phyloP scores from a whole-genome alignment of 805 yeast species.

The Myxozyma udenii region DNA sequence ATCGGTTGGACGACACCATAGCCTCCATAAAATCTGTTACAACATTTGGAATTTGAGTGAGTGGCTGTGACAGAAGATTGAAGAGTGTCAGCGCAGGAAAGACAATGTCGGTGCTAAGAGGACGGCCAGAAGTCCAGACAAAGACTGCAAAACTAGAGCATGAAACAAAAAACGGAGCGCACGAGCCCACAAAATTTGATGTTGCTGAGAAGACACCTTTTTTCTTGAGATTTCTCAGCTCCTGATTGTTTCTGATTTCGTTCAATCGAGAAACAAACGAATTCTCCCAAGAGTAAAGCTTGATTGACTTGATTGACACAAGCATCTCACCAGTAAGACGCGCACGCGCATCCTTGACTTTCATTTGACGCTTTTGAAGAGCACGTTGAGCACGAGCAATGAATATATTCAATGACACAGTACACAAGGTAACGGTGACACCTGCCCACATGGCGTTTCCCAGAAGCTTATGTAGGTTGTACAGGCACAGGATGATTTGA shows the following conservation, averaged over 20 bases:
- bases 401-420: conserved; percentile 75
- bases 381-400: conserved; percentile 64
- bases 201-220: conserved; percentile 72
- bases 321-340: conserved; percentile 82
- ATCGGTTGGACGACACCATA: conserved; percentile 53
- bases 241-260: conserved; percentile 78
- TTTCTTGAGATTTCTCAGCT: conserved; percentile 69
- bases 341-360: conserved; percentile 87
- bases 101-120: conserved; percentile 84
- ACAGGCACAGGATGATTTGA: conserved; percentile 74
- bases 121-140: conserved; percentile 55
- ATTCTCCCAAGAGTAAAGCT: conserved; percentile 90
- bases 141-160: conserved; percentile 85
- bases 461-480: conserved; percentile 66
- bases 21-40: conserved; percentile 84
- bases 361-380: conserved; percentile 82
- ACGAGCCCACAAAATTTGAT: conserved; percentile 70
- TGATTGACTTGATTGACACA: conserved; percentile 86
- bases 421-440: conserved; percentile 68
- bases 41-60: conserved; percentile 86
- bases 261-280: conserved; percentile 72
- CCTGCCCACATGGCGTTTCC: conserved; percentile 94
- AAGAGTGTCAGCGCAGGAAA: conserved; percentile 82
- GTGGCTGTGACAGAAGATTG: conserved; percentile 83
- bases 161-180: conserved; percentile 85